These are phyloP conservation scores for Starmera pachycereana DNA, from an alignment of 805 yeast genomes.

Conservation along the genomic window DNA sequence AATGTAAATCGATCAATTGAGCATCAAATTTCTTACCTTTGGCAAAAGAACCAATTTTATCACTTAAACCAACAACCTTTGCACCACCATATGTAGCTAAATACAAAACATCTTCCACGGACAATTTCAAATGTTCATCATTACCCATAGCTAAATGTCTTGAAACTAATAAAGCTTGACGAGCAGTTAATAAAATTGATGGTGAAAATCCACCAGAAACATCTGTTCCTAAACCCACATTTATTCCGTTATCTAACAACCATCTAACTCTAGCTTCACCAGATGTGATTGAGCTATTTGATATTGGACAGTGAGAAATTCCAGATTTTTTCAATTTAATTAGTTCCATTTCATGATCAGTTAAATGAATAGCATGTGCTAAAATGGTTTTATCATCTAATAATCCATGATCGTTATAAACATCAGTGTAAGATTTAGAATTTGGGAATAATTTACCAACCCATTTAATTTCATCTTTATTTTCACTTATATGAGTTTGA, in stretches of 20 bases:
- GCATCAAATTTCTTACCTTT: conserved; percentile 78
- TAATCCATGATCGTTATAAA: conserved; percentile 56
- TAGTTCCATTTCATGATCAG: conserved; percentile 50
- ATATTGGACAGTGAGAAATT: conserved; percentile 87
- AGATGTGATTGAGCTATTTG: conserved; percentile 78
- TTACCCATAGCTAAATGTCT: conserved; percentile 56
- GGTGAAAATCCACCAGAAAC: conserved; percentile 70
- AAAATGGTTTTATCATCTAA: conserved; percentile 59
- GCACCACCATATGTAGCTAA: conserved; percentile 93
- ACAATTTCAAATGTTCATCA: conserved; percentile 37
- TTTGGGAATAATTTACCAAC: conserved; percentile 68
- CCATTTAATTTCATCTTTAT: conserved; percentile 61
- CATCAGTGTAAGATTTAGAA: conserved; percentile 58
- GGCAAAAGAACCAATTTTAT: conserved; percentile 57
- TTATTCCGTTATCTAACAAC: conserved; percentile 52
- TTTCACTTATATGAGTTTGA: conserved; percentile 91
- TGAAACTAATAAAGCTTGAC: conserved; percentile 64
- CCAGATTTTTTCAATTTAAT: conserved; percentile 52
- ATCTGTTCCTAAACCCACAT: conserved; percentile 77
- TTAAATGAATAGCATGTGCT: conserved; percentile 82
- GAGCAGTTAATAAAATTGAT: conserved; percentile 52
- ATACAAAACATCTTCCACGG: conserved; percentile 62
- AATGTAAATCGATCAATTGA: conserved; percentile 58
- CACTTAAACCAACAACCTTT: conserved; percentile 47
- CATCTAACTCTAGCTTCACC: conserved; percentile 82